A percentile compares a stretch with the other conserved stretches of the same genome.
phyloP scores from a whole-genome alignment of 768 basidiomycete genomes.

The Suillus subluteus region DNA sequence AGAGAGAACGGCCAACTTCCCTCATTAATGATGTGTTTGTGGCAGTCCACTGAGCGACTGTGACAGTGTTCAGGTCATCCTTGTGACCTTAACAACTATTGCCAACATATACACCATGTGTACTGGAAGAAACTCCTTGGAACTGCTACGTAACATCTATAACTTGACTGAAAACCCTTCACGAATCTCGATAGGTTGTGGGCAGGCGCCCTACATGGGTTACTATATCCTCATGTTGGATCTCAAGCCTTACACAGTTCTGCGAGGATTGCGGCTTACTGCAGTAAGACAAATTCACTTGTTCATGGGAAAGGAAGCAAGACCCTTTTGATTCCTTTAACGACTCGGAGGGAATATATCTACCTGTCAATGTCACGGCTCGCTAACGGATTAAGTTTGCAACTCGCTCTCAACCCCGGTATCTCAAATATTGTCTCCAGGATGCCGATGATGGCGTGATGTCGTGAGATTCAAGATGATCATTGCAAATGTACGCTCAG shows the following conservation, averaged over 20 bases:
- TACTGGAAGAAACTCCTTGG: neutral
- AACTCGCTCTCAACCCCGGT: neutral
- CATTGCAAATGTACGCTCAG: neutral
- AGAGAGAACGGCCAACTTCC: neutral
- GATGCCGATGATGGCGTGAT: neutral
- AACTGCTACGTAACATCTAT: neutral
- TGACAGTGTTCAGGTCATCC: neutral
- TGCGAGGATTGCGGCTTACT: neutral
- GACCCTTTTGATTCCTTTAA: neutral
- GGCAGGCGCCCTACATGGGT: neutral
- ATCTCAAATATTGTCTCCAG: neutral
- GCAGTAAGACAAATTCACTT: neutral
- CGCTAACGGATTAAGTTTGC: neutral
- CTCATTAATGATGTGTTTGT: neutral
- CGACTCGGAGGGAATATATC: neutral
- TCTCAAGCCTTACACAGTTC: neutral
- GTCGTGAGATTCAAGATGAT: neutral
- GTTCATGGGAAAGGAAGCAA: constrained; percentile 5
- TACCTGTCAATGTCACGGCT: neutral
- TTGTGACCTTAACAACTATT: neutral
- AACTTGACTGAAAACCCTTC: neutral
- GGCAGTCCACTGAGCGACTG: neutral
- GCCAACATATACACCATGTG: neutral
- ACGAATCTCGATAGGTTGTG: neutral
- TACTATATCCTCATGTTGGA: neutral